Evolutionary conservation across 176 grass and related monocot species (phyloP).

Genomic region (Eremochloa ophiuroides): DNA sequence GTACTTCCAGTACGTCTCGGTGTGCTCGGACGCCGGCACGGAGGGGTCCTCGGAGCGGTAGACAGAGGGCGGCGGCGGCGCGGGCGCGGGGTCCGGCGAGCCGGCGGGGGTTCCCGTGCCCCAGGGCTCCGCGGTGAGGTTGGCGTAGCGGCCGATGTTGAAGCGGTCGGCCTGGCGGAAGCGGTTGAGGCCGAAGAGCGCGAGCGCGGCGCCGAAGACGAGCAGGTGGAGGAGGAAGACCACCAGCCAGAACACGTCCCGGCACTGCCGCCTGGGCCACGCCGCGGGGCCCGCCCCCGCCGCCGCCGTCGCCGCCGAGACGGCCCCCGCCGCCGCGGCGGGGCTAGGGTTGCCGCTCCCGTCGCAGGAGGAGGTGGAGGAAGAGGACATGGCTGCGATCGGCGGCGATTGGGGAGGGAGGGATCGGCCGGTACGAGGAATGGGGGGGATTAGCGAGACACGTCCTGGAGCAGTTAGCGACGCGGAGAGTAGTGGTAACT

Average conservation of each 20-base stretch:
- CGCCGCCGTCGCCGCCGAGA: neutral
- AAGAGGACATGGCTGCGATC: conserved; percentile 21
- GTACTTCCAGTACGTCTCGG: conserved; percentile 94
- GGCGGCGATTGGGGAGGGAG: neutral
- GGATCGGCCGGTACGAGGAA: neutral
- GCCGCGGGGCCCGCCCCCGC: conserved; percentile 9
- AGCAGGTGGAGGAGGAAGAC: conserved; percentile 82
- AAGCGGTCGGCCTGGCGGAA: conserved; percentile 71
- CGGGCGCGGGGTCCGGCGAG: conserved; percentile 21
- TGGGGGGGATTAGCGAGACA: neutral
- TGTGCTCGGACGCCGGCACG: conserved; percentile 42
- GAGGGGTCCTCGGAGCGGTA: conserved; percentile 17
- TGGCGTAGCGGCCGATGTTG: conserved; percentile 81
- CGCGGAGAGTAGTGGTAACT: neutral
- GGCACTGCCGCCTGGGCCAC: conserved; percentile 56
- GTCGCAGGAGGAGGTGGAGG: conserved; percentile 10
- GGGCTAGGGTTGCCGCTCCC: conserved; percentile 44
- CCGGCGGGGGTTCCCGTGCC: neutral
- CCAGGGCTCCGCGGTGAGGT: conserved; percentile 40
- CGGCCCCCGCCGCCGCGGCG: neutral
- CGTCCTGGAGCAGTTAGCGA: neutral
- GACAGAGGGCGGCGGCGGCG: conserved; percentile 29
- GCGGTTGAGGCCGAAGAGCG: conserved; percentile 70
- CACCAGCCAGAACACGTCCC: conserved; percentile 89
- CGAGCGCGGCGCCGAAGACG: conserved; percentile 63